Base-by-base conservation (phyloP, 305 asterid species). In the Fraxinus albicans region DNA sequence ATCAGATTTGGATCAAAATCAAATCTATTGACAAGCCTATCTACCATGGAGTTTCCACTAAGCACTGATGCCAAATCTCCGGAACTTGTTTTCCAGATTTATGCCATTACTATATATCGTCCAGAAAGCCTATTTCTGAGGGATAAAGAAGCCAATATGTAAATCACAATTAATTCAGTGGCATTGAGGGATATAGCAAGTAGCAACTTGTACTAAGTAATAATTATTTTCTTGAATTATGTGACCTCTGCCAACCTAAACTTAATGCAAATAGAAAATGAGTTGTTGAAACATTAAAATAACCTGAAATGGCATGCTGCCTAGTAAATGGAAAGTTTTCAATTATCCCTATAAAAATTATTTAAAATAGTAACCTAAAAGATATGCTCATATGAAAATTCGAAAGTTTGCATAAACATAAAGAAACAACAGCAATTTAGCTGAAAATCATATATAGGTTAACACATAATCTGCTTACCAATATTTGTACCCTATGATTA, bases 281-380 rank as follows among this genome's bases (percentile, higher is more conserved):
- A 83, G 88, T 85, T 0, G 87, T 83, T 87, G 88, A 53, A 83
- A 83, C 55, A 83, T 35, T 87, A n/a, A 34, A 83, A 77, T 83
- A 77, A 35, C 31, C 23, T 27, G 58, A 50, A 77, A 44, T 27
- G 34, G 81, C 35, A 34, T 53, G 73, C 55, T 17, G 50, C 69
- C 79, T 42, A 9, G 27, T 76, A 8, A 76, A 1, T 75, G 65
- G 73, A 65, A 65, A 12, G 36, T 3, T 27, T 25, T 25, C 36
- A 27, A 25, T 77, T 55, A 25, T 77, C 8, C 67, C 80, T 9
- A 27, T 15, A 77, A 1, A 77, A 44, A 44, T 34, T 0, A 40
- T 27, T 25, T 25, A 23, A 47, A 77, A 21, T 44, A 6, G 35
- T 42, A 25, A 10, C 19, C 8, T 9, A 8, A 76, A 47, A 44